Conservation (phyloP, 805 yeast genomes). For the Ogataea ganodermae region DNA sequence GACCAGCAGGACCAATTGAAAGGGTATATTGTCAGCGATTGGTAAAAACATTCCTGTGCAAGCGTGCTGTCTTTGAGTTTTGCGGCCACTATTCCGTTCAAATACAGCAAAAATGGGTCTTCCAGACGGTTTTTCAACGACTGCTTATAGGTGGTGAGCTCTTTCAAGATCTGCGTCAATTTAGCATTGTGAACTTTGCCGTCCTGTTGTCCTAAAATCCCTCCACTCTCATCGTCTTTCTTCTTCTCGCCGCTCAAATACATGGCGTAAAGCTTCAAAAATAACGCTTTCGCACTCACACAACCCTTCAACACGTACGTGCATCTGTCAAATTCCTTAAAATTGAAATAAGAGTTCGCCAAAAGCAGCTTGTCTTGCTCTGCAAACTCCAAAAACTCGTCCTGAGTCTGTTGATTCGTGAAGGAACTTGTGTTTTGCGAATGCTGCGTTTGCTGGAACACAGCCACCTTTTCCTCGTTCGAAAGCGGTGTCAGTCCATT, state of each 20-base stretch:
- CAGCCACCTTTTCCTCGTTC: conserved; percentile 23
- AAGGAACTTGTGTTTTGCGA: conserved; percentile 9
- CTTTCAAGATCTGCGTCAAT: conserved; percentile 41
- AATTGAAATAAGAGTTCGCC: conserved; percentile 74
- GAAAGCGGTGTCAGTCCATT: conserved; percentile 49
- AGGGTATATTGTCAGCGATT: conserved; percentile 69
- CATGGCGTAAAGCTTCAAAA: conserved; percentile 67
- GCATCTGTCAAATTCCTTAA: conserved; percentile 84
- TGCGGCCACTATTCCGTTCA: conserved; percentile 67
- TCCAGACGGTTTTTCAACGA: conserved; percentile 15
- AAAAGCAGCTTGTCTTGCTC: conserved; percentile 53
- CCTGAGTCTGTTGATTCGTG: conserved; percentile 21
- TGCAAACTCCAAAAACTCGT: conserved; percentile 28
- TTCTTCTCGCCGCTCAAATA: conserved; percentile 78
- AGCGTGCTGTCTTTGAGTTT: conserved; percentile 58
- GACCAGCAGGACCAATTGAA: conserved; percentile 95
- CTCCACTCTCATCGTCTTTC: conserved; percentile 70
- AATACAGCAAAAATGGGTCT: conserved; percentile 67
- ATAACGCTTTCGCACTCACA: conserved; percentile 51
- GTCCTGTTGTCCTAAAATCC: conserved; percentile 52
- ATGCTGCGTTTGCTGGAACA: conserved; percentile 24
- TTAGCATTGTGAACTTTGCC: conserved; percentile 33
- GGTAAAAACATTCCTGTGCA: conserved; percentile 63
- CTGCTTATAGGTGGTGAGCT: conserved; percentile 38
- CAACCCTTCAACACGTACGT: conserved; percentile 57